Evolutionary conservation across 2,329 filamentous ascomycete species (phyloP).

Genomic region (Ophiostoma triangulosporum): DNA sequence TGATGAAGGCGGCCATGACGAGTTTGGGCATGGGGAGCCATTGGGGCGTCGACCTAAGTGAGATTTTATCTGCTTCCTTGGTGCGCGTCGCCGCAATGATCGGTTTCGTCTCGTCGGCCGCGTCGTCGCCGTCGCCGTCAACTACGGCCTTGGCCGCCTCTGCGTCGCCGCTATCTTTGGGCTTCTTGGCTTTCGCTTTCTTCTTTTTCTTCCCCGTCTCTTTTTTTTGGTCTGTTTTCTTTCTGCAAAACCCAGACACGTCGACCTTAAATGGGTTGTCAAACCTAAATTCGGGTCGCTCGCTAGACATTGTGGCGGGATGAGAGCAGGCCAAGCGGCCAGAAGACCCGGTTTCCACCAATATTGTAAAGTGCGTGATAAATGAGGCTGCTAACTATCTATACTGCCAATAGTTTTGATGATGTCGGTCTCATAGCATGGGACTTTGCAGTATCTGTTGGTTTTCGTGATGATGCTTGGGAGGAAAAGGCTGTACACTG

Average conservation of each 20-base stretch:
- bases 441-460: neutral
- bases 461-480: neutral
- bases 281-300: neutral
- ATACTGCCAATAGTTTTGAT: neutral
- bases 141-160: neutral
- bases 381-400: neutral
- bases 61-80: neutral
- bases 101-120: neutral
- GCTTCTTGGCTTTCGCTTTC: neutral
- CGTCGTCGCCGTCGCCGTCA: neutral
- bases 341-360: neutral
- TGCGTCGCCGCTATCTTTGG: neutral
- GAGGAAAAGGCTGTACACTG: neutral
- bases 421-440: neutral
- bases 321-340: neutral
- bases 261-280: conserved; percentile 4
- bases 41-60: neutral
- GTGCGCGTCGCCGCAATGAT: neutral
- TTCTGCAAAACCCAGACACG: neutral
- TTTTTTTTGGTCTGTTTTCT: neutral
- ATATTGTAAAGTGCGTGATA: neutral
- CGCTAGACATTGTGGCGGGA: neutral
- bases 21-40: conserved; percentile 13
- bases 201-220: neutral
- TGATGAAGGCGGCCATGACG: conserved; percentile 8